Conservation (phyloP, 805 yeast genomes). For the Hagleromyces aurorensis region DNA sequence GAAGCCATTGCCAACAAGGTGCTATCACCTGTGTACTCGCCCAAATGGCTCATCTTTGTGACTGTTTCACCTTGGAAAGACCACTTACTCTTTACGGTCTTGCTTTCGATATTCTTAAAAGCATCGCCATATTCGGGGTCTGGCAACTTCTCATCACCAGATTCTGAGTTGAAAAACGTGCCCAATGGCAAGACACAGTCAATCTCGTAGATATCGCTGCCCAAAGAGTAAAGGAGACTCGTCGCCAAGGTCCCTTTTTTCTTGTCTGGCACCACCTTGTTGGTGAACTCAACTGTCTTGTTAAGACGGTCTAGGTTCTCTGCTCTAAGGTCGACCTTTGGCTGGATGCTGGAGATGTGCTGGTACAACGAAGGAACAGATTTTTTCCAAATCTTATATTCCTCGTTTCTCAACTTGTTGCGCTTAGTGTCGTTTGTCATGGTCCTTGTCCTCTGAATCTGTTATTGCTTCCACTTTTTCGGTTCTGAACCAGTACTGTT, state of each 20-base stretch:
- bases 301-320: slow-evolving; percentile 17
- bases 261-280: slow-evolving; percentile 26
- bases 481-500: too few species aligned
- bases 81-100: slow-evolving; percentile 22
- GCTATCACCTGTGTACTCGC: slow-evolving; percentile 33
- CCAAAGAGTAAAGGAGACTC: slow-evolving; percentile 25
- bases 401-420: slow-evolving; percentile 59
- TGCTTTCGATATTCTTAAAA: slow-evolving; percentile 39
- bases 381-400: slow-evolving; percentile 76
- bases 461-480: too few species aligned
- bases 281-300: slow-evolving; percentile 25
- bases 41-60: slow-evolving; percentile 21
- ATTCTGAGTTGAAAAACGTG: slow-evolving; percentile 14
- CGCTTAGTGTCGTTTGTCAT: slow-evolving; percentile 11
- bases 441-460: too few species aligned
- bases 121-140: slow-evolving; percentile 69
- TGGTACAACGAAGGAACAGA: slow-evolving; percentile 67
- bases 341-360: slow-evolving; percentile 32
- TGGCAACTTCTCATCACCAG: slow-evolving; percentile 11
- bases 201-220: slow-evolving; percentile 27
- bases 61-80: slow-evolving; percentile 27
- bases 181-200: slow-evolving; percentile 26
- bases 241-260: slow-evolving; percentile 24
- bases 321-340: slow-evolving; percentile 31
- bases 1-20: slow-evolving; percentile 28